Base-by-base conservation (phyloP, 2,329 filamentous ascomycete species). In the Purpureocillium lavendulum region DNA sequence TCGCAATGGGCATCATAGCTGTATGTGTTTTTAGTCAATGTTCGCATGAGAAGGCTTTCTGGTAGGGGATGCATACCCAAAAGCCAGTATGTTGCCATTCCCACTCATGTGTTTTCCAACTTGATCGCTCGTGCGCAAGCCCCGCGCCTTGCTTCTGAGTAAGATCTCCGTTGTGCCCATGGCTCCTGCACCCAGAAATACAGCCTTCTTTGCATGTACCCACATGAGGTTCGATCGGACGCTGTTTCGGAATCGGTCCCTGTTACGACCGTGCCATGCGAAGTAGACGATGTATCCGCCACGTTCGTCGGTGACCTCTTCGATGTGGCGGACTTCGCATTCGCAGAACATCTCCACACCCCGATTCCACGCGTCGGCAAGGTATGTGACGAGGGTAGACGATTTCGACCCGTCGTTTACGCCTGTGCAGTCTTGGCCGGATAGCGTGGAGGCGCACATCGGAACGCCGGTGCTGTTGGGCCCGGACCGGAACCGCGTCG, bases 341-440 rank as follows among this genome's bases (percentile, higher is more conserved):
- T 79, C 71, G 56, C 80, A 84, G 45, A 84, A 84, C 57, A 84
- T 75, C 50, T 84, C 79, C 11, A 80, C 77, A 8, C 80, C 81
- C 77, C 78, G 81, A 49, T 82, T 81, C 80, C 79, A 84, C 2
- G 81, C 79, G 54, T 84, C 80, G 7, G 75, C 69, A 7, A 84
- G 61, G 49, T 84, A 84, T 1, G 80, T 84, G 30, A 81, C 76
- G 2, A 79, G 63, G 0, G 75, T 82, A 10, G 73, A 80, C 14
- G 71, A 82, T 57, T 83, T 84, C 24, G 76, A 82, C 2, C 77
- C 77, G 53, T 84, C 80, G 47, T 84, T 84, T 42, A 81, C 48
- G 1, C 80, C 80, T 0, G 78, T 82, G 30, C 57, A 59, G 47
- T 84, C 80, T 55, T 80, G 75, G 2, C 80, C 80, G 0, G 75